Evolutionary conservation across 495 filamentous ascomycete genomes (phyloP).

Genomic region (Penicillium desertorum): DNA sequence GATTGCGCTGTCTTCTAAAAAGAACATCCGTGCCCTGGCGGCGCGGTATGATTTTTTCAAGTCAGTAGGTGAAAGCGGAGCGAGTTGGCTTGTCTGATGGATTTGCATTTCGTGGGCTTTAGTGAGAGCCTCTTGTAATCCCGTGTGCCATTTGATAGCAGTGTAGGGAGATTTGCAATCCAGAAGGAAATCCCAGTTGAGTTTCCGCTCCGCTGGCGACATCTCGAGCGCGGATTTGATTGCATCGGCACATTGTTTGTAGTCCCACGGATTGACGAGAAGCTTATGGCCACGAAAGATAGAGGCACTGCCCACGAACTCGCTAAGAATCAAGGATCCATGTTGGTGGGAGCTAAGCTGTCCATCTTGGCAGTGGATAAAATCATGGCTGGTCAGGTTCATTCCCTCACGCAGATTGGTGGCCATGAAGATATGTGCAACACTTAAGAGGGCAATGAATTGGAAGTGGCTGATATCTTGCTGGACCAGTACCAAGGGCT

Average conservation of each 20-base stretch:
- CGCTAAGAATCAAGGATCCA: constrained; percentile 84
- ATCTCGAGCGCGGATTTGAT: constrained; percentile 77
- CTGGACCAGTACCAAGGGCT: constrained; percentile 82
- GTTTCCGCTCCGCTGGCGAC: constrained; percentile 63
- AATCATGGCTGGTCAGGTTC: constrained; percentile 88
- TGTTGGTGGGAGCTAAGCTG: constrained; percentile 62
- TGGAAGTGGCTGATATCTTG: constrained; percentile 86
- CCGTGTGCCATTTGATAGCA: constrained; percentile 70
- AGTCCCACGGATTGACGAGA: constrained; percentile 89
- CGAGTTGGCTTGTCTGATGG: constrained; percentile 68
- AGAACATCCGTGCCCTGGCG: constrained; percentile 64
- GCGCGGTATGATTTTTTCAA: constrained; percentile 60
- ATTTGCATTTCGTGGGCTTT: constrained; percentile 63
- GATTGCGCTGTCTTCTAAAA: constrained; percentile 81
- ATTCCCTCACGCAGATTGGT: constrained; percentile 87
- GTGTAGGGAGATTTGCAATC: constrained; percentile 69
- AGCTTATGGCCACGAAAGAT: constrained; percentile 69
- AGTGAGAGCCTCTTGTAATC: constrained; percentile 59
- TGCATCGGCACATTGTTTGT: constrained; percentile 72
- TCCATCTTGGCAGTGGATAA: constrained; percentile 82
- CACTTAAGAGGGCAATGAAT: constrained; percentile 77
- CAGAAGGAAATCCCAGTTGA: constrained; percentile 70
- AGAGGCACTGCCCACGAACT: constrained; percentile 87
- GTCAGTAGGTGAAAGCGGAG: constrained; percentile 62
- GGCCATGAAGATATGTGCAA: constrained; percentile 82